phyloP scores from a whole-genome alignment of 2,329 filamentous ascomycete genomes.

The Cladosporium oxysporum region DNA sequence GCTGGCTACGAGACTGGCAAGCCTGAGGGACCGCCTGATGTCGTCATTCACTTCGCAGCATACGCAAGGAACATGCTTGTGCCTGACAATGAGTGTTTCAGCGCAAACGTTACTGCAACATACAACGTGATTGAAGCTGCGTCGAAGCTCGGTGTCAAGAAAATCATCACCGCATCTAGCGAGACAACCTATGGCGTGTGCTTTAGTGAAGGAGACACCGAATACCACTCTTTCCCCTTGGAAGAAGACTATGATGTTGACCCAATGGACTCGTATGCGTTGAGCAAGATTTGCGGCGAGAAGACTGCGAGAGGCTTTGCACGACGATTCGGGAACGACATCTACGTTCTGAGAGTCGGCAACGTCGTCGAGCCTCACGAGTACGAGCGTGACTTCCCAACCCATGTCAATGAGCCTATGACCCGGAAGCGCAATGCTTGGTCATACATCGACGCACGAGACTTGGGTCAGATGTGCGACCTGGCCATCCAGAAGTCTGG shows the following conservation, averaged over 20 bases:
- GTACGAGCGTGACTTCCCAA: conserved; percentile 56
- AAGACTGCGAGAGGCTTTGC: conserved; percentile 59
- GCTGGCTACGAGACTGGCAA: conserved; percentile 49
- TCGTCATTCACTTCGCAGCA: conserved; percentile 63
- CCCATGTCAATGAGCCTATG: conserved; percentile 53
- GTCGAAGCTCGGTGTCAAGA: conserved; percentile 61
- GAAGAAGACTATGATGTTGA: conserved; percentile 61
- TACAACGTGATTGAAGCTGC: conserved; percentile 67
- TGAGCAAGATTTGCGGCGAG: conserved; percentile 62
- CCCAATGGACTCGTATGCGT: conserved; percentile 63
- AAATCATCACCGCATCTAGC: conserved; percentile 61
- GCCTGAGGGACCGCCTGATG: conserved; percentile 54
- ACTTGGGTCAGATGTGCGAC: conserved; percentile 63
- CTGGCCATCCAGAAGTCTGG: conserved; percentile 55
- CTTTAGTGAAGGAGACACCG: conserved; percentile 60
- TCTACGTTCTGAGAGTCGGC: conserved; percentile 63
- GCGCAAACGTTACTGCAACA: conserved; percentile 56
- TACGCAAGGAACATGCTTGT: conserved; percentile 63
- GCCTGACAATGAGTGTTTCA: conserved; percentile 61
- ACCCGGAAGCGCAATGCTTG: conserved; percentile 60
- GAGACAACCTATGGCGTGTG: conserved; percentile 64
- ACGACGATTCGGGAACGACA: conserved; percentile 57
- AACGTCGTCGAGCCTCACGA: conserved; percentile 64
- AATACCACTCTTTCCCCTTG: conserved; percentile 60
- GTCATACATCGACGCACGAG: conserved; percentile 64